A percentile compares a stretch with the other conserved stretches of the same genome.
Evolutionary conservation across 1,139 yeast genomes (phyloP).

Genomic region (Kluyveromyces marxianus): DNA sequence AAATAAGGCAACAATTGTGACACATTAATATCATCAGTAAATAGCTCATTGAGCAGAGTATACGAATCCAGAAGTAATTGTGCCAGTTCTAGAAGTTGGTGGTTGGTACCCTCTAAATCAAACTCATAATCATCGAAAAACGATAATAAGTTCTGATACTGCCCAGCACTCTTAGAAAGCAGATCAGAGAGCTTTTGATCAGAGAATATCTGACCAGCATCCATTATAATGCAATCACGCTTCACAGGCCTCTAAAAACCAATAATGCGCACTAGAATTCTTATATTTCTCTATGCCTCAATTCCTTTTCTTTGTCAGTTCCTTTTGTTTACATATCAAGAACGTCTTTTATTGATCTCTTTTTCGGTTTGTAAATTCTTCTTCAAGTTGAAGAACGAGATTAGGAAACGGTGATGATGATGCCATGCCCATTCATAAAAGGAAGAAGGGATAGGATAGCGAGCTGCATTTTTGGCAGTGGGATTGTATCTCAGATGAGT

Average conservation of each 20-base stretch:
- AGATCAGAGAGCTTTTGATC: neutral
- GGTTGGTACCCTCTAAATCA: conserved; percentile 1
- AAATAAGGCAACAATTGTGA: conserved; percentile 14
- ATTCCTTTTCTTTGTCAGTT: neutral
- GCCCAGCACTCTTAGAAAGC: neutral
- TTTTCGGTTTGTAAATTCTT: too few species aligned
- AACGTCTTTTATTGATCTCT: too few species aligned
- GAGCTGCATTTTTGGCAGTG: too few species aligned
- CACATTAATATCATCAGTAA: conserved; percentile 2
- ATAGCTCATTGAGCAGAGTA: neutral
- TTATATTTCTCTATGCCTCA: too few species aligned
- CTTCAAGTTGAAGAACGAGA: too few species aligned
- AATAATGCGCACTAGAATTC: too few species aligned
- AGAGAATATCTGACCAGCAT: neutral
- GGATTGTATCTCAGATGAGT: too few species aligned
- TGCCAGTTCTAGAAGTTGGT: neutral
- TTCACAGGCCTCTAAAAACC: too few species aligned
- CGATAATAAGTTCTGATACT: neutral
- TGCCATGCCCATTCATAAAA: too few species aligned
- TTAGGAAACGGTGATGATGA: too few species aligned
- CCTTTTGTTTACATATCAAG: neutral
- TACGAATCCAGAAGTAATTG: neutral
- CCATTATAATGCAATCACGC: neutral
- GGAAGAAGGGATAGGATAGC: too few species aligned
- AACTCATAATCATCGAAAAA: conserved; percentile 4